Percentiles rank a stretch among this genome's conserved stretches.
Evolutionary conservation across 768 basidiomycete species (phyloP).

Genomic region (Lactarius evosmus): DNA sequence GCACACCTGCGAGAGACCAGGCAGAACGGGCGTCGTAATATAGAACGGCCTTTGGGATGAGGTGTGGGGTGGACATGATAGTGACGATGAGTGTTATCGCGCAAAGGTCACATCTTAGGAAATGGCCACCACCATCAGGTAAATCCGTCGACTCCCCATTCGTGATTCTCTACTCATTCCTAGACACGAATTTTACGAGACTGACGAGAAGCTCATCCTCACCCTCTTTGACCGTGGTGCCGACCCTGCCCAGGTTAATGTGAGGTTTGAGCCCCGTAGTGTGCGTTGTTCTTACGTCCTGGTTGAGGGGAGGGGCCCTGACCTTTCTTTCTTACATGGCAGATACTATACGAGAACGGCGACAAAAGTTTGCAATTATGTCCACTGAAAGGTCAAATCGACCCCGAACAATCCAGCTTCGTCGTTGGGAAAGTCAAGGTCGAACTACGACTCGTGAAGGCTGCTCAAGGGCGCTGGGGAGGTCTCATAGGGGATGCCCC

Average conservation of each 20-base stretch:
- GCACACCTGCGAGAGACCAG: slow-evolving; percentile 64
- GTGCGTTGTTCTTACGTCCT: slow-evolving; percentile 36
- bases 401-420: slow-evolving; percentile 55
- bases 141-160: not conserved
- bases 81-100: not conserved
- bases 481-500: slow-evolving; percentile 68
- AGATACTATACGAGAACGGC: slow-evolving; percentile 64
- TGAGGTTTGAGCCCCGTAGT: slow-evolving; percentile 63
- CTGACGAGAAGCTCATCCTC: slow-evolving; percentile 67
- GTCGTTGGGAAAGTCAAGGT: slow-evolving; percentile 85
- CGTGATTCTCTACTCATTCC: not conserved
- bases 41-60: slow-evolving; percentile 72
- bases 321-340: slow-evolving; percentile 20
- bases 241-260: slow-evolving; percentile 56
- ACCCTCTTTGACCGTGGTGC: slow-evolving; percentile 79
- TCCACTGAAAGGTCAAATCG: slow-evolving; percentile 81
- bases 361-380: slow-evolving; percentile 69
- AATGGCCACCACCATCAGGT: slow-evolving; percentile 23
- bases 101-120: not conserved
- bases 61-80: slow-evolving; percentile 25
- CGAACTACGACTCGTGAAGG: slow-evolving; percentile 77
- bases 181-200: slow-evolving; percentile 81
- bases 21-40: slow-evolving; percentile 61
- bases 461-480: slow-evolving; percentile 67
- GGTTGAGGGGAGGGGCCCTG: not conserved